Evolutionary conservation across 1,139 yeast genomes (phyloP), one percentile per base, ranked within the genome.

Genomic region (Geotrichum bryndzae): DNA sequence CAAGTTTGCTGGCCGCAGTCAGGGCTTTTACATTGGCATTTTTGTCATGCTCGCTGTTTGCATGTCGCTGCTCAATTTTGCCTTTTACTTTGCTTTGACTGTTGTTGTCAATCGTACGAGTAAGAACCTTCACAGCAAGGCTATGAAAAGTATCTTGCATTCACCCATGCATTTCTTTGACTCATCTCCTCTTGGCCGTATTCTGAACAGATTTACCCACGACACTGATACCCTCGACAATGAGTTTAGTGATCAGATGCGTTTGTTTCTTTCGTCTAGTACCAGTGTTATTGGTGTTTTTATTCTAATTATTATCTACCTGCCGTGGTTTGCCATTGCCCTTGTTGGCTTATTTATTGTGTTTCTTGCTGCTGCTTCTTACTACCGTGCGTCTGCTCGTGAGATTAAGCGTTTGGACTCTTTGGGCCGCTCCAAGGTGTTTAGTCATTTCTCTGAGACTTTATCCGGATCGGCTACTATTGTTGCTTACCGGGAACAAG

Each of bases 381-480:
- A 80, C 70, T 89, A 87, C 70, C 90, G 89, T 70, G 86, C 84
- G 61, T 84, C 91, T n/a, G 86, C 92, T 13, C 82, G 96, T 72
- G 96, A 90, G 72, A 77, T 90, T 65, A 90, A 90, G 74, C 83
- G 97, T 68, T 75, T 90, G 68, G 96, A 90, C 72, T 90, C 96
- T 1, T 71, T 83, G 10, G 82, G 86, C 69, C 80, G 96, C 70
- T 89, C 96, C 0, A 80, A 81, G 64, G 91, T 90, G 63, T 90
- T 86, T 76, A 83, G 88, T 66, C 87, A 88, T 68, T 87, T 89
- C 71, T 85, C 85, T 67, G 97, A 90, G 73, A 79, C 88, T 1
- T 77, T 90, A 66, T 81, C 81, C 65, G 97, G 97, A 45, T 77
- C 85, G 79, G 77, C 80, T 15, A 87, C 91, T 0, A 88, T 90